Evolutionary conservation across 192 early-diverging fungal genomes (phyloP), one percentile per base, ranked within the genome.

Genomic region (Umbelopsis ramanniana): DNA sequence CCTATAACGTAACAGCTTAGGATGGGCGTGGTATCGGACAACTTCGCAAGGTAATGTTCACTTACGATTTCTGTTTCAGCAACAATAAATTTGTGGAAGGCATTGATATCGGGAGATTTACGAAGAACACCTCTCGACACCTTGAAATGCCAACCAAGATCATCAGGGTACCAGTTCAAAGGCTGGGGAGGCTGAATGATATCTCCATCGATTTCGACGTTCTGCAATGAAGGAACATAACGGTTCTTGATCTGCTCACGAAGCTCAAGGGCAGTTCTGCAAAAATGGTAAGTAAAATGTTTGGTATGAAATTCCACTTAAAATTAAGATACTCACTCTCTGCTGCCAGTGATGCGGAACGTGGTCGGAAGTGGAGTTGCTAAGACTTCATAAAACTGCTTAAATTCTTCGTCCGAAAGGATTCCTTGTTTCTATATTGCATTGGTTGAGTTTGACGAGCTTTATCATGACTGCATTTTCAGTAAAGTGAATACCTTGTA

Each of bases 41-140:
- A 21, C 21, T 29, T 54, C 17, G 33, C 24, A 50, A 48, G 50
- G 19, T 66, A 50, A 22, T 12, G 35, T 3, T 22, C 21, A 67
- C 77, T 45, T 74, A 87, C 85, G 2, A 94, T 89, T 84, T 98
- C 97, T n/a, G 96, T 98, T 76, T 99, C 98, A 3, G 97, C 87
- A 54, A 97, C 95, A 60, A 99, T 83, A 82, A 98, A 99, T 70
- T 91, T 82, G 71, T 99, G 96, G 80, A 99, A 98, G 54, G 89
- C 86, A 54, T 83, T 78, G 71, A 94, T 87, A 70, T 87, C 92
- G 22, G 88, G 84, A 15, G 89, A 87, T 78, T 93, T 94, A 72
- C 93, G 88, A 70, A 99, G 83, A 45, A 87, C 84, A 17, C 81
- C 85, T 29, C 95, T 89, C 14, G 93, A 82, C n/a, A 89, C 87